Evolutionary conservation across 192 early-diverging fungal genomes (phyloP).

Genomic region (Mortierella alpina): DNA sequence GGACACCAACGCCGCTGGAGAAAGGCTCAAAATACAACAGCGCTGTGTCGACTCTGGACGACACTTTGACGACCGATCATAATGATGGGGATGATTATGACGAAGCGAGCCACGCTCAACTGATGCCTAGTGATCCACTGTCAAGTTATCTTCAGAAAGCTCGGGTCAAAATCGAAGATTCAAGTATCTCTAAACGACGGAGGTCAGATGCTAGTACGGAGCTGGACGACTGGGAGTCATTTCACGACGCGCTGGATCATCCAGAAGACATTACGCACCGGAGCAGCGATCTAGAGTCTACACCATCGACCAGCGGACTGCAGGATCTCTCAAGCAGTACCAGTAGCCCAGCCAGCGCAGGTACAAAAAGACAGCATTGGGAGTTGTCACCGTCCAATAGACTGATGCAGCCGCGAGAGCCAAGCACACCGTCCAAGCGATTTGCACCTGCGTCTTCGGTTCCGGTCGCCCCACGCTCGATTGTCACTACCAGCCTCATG

Average conservation of each 20-base stretch:
- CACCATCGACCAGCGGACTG: not conserved
- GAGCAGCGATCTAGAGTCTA: not conserved
- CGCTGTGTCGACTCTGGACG: not conserved
- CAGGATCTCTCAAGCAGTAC: not conserved
- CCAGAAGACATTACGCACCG: not conserved
- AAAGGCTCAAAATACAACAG: not conserved
- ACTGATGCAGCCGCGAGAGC: constrained; percentile 6
- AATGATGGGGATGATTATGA: constrained; percentile 8
- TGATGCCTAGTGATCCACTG: constrained; percentile 25
- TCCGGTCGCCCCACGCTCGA: not conserved
- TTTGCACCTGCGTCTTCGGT: not conserved
- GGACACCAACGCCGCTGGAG: not conserved
- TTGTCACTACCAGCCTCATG: not conserved
- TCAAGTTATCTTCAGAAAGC: constrained; percentile 10
- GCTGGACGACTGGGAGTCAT: constrained; percentile 10
- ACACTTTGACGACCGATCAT: constrained; percentile 9
- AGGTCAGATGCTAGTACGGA: constrained; percentile 5
- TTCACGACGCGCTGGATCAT: constrained; percentile 24
- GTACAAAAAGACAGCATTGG: constrained; percentile 13
- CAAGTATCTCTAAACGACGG: not conserved
- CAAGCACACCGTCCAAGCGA: constrained; percentile 7
- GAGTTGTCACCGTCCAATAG: not conserved
- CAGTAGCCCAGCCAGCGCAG: not conserved
- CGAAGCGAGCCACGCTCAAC: not conserved
- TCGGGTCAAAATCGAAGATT: not conserved